These are phyloP conservation scores for Croton laevigatus DNA, from an alignment of 441 rosid genomes.

Conservation along the genomic window DNA sequence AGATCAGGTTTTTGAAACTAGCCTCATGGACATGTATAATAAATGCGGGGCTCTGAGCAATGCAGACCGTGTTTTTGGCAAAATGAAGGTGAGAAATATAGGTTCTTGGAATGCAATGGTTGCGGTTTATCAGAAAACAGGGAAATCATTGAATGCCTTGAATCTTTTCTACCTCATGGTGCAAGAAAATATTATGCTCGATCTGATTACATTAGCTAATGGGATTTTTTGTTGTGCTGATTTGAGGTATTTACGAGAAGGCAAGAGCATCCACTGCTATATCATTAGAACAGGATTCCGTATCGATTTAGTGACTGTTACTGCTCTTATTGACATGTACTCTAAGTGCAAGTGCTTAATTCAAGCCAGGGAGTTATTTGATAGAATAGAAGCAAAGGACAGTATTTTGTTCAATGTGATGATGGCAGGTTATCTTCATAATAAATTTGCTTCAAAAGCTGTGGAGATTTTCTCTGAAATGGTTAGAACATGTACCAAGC, in stretches of 20 bases:
- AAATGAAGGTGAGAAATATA: conserved; percentile 16
- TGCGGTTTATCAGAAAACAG: conserved; percentile 25
- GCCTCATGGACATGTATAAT: conserved; percentile 31
- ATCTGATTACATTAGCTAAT: conserved; percentile 28
- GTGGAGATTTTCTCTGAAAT: conserved; percentile 23
- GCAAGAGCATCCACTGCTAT: conserved; percentile 33
- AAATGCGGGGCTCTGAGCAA: conserved; percentile 22
- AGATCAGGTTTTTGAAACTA: conserved; percentile 32
- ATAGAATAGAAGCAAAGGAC: conserved; percentile 23
- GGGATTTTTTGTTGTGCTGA: conserved; percentile 29
- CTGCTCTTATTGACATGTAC: conserved; percentile 36
- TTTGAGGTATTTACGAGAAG: conserved; percentile 23
- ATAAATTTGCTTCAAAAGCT: conserved; percentile 22
- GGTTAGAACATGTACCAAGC: conserved; percentile 21
- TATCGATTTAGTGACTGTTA: conserved; percentile 29
- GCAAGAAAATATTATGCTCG: conserved; percentile 22
- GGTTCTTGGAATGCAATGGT: conserved; percentile 36
- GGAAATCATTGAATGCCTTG: conserved; percentile 25
- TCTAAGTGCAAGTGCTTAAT: conserved; percentile 23
- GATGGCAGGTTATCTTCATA: conserved; percentile 32
- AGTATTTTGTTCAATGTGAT: conserved; percentile 26
- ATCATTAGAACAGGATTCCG: conserved; percentile 22
- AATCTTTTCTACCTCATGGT: conserved; percentile 21
- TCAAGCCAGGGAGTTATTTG: conserved; percentile 29
- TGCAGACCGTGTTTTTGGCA: conserved; percentile 21